Conservation (phyloP, 2,329 filamentous ascomycete genomes). For the Lasiodiplodia sp. region DNA sequence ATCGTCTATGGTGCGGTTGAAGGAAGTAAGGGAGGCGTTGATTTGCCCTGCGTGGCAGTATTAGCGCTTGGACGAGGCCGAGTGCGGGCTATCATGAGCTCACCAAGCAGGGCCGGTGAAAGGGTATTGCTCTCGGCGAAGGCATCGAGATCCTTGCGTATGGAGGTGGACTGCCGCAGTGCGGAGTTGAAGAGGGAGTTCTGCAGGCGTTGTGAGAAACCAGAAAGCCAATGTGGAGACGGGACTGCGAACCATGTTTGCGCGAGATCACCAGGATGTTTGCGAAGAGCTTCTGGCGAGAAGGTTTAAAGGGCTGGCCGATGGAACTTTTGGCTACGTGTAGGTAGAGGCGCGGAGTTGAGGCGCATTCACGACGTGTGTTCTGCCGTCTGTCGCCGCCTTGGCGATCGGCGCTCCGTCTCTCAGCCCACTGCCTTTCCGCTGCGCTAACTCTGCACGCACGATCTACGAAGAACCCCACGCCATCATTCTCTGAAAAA, state of each 20-base stretch:
- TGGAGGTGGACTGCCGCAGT: conserved; percentile 80
- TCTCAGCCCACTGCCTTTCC: neutral
- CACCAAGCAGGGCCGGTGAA: conserved; percentile 68
- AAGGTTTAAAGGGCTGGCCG: neutral
- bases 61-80: neutral
- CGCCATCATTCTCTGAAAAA: neutral
- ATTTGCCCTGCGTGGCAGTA: conserved; percentile 11
- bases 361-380: conserved; percentile 14
- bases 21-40: conserved; percentile 68
- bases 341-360: conserved; percentile 24
- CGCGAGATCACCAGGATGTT: neutral
- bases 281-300: neutral
- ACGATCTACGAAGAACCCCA: neutral
- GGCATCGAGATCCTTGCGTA: conserved; percentile 77
- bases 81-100: neutral
- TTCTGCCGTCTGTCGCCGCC: conserved; percentile 10
- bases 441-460: no score
- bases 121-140: conserved; percentile 67
- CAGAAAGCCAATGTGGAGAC: neutral
- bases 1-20: conserved; percentile 90
- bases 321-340: conserved; percentile 17
- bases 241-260: conserved; percentile 25
- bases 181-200: conserved; percentile 87
- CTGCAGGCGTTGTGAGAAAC: conserved; percentile 51
- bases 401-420: conserved; percentile 9